Base-by-base conservation (phyloP, 2,329 filamentous ascomycete genomes). In the Grosmannia serpens region DNA sequence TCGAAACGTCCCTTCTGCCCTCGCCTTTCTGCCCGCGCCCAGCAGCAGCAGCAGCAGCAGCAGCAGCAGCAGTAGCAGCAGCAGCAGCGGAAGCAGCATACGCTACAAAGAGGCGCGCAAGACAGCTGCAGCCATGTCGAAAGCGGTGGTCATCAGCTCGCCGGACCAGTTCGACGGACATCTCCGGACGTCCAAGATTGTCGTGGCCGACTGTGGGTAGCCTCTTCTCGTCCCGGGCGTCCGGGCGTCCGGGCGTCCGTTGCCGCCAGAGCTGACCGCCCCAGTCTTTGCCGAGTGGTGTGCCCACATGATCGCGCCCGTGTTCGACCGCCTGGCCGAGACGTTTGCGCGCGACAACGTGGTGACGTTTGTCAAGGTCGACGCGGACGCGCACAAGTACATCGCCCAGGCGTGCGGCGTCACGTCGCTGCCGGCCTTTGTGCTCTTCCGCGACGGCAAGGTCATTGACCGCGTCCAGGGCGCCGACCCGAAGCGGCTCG, bases 221-320 rank as follows among this genome's bases (percentile, higher is more conserved):
- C 17, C 33, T 38, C 46, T 33, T 27, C 24, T 7, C 13, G 22
- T 27, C 22, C 33, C 29, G n/a, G n/a, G n/a, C n/a, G n/a, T n/a
- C n/a, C n/a, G n/a, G n/a, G n/a, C n/a, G n/a, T n/a, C n/a, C n/a
- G n/a, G n/a, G n/a, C n/a, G n/a, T n/a, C n/a, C n/a, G n/a, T n/a
- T n/a, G n/a, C n/a, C n/a, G n/a, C n/a, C n/a, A n/a, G n/a, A n/a
- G n/a, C n/a, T n/a, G n/a, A n/a, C n/a, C n/a, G n/a, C n/a, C n/a
- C n/a, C 66, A 95, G 90, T 96, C 78, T 92, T 89, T 67, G 89
- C 91, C 67, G 86, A 89, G 68, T 94, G 88, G 86, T 95, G 88
- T 77, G 38, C 88, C 90, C 88, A 89, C 66, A 79, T 83, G 63
- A 91, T 97, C 64, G 88, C 87, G 7, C 89, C 91, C 22, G 73